Base-by-base conservation (phyloP, 495 filamentous ascomycete species). In the Baudoinia panamericana region DNA sequence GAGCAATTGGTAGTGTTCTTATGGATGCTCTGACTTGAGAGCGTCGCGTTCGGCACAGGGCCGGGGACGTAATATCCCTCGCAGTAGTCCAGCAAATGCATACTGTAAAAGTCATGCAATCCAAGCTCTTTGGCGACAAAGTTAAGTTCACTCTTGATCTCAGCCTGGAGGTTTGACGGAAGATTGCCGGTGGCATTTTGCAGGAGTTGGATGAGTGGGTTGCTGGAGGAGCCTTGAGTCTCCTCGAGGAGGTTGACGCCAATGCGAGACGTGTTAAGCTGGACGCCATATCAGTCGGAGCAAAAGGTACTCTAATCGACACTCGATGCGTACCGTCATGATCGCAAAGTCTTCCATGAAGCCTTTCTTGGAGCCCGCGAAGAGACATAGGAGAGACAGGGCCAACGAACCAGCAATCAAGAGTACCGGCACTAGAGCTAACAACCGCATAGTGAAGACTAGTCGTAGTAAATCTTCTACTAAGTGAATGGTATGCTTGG, bases 41-140 rank as follows among this genome's bases (percentile, higher is more conserved):
- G 51, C 1, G 73, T 78, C 6, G 63, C 64, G 39, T 62, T 63
- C 12, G 53, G 24, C n/a, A 60, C 41, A 1, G 60, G 45, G 17
- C 35, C 42, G 0, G 72, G 73, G 16, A 53, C 53, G 63, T 69
- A 75, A 52, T 65, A 52, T 28, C 84, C 82, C 41, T 70, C 64
- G 58, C 84, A 88, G 51, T 76, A 70, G 40, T 73, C 67, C 59
- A 84, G 70, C 36, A 84, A 53, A 50, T 88, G 79, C 16, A 76
- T 51, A 28, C 73, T 75, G 59, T 88, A 88, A 61, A 78, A 92
- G 48, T 82, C 67, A n/a, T 72, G 64, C 36, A 82, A 66, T 11
- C 71, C 71, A 4, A 76, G 63, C 2, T 65, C 46, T 4, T 59
- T 48, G 1, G 65, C 63, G 11, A 74, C 36, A 26, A 62, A 51